These are phyloP conservation scores for Lactarius tabidus DNA, from an alignment of 768 basidiomycete species.

Conservation along the genomic window DNA sequence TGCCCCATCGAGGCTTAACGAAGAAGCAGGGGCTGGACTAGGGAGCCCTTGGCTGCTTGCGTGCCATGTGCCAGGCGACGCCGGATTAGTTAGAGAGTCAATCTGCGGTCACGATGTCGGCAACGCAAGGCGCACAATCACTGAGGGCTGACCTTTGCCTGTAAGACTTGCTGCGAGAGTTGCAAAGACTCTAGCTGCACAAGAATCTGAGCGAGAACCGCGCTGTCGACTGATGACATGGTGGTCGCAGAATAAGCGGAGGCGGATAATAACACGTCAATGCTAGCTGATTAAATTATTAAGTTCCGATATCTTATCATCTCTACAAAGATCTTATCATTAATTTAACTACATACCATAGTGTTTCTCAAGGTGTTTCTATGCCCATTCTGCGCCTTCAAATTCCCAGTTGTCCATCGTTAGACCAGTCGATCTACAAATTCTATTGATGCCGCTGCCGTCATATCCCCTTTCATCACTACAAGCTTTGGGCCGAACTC, in stretches of 20 bases:
- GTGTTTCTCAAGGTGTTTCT: neutral
- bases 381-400: neutral
- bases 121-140: neutral
- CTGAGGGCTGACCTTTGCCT: slow-evolving; percentile 62
- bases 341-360: too few species aligned
- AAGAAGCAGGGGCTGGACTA: slow-evolving; percentile 31
- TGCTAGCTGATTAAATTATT: neutral
- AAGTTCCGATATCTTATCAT: neutral
- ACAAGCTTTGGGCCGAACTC: neutral
- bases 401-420: neutral
- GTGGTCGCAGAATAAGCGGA: neutral
- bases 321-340: neutral
- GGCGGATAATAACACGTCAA: neutral
- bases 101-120: slow-evolving; percentile 37
- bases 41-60: slow-evolving; percentile 34
- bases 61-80: slow-evolving; percentile 30
- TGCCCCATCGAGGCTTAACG: slow-evolving; percentile 31
- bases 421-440: neutral
- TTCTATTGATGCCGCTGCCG: slow-evolving; percentile 11
- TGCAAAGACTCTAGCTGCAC: slow-evolving; percentile 67
- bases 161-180: slow-evolving; percentile 69
- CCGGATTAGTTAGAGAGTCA: slow-evolving; percentile 41
- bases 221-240: slow-evolving; percentile 37
- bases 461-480: slow-evolving; percentile 6
- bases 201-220: slow-evolving; percentile 68